Percentiles rank a stretch among this genome's conserved stretches.
These are phyloP conservation scores for Talaromyces sp. DNA, from an alignment of 2,329 filamentous ascomycete genomes.

Conservation along the genomic window DNA sequence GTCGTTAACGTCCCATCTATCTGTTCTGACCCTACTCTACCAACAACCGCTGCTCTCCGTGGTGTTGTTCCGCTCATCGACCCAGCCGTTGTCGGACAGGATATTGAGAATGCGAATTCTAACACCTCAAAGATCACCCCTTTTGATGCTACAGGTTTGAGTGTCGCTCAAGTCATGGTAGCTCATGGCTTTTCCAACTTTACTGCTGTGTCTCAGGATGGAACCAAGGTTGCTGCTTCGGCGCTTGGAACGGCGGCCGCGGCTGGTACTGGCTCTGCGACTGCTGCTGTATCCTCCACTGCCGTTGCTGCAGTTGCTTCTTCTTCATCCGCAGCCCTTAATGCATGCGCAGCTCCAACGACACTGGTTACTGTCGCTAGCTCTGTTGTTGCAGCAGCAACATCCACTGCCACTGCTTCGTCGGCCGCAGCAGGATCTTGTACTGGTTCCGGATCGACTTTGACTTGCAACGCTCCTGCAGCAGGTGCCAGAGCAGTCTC, in stretches of 20 bases:
- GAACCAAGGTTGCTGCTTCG: constrained; percentile 28
- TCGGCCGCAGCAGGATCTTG: constrained; percentile 1
- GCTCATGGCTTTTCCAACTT: constrained; percentile 62
- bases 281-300: constrained; percentile 16
- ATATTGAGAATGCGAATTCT: constrained; percentile 57
- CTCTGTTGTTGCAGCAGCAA: neutral
- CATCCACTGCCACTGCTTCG: neutral
- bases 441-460: neutral
- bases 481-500: neutral
- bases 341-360: neutral
- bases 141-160: constrained; percentile 57
- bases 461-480: neutral
- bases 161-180: constrained; percentile 59
- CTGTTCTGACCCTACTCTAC: constrained; percentile 59
- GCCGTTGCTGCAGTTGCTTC: constrained; percentile 12
- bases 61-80: constrained; percentile 65
- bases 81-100: constrained; percentile 55
- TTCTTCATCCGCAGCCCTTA: constrained; percentile 15
- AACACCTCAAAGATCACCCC: constrained; percentile 48
- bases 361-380: neutral
- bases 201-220: constrained; percentile 1
- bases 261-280: constrained; percentile 22
- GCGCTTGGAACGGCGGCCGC: constrained; percentile 30
- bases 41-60: constrained; percentile 55
- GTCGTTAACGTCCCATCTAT: constrained; percentile 56